These are phyloP conservation scores for Yamadazyma epiphylla DNA, from an alignment of 1,139 yeast species.

Conservation along the genomic window DNA sequence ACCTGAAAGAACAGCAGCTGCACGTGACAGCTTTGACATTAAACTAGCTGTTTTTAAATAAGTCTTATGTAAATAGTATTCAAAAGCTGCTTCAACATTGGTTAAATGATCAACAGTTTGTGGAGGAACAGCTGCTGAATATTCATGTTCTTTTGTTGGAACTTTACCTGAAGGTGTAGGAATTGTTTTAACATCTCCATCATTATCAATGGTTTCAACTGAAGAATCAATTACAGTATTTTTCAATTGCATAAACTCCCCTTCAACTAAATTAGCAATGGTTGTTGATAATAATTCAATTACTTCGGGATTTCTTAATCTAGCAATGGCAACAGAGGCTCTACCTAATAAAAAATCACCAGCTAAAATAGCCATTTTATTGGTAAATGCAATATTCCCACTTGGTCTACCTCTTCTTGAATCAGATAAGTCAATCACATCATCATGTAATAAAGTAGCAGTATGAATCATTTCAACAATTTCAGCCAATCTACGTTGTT, in stretches of 20 bases:
- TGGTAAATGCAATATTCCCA: slow-evolving; percentile 91
- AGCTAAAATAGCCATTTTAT: slow-evolving; percentile 95
- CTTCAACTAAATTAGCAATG: slow-evolving; percentile 95
- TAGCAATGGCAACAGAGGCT: slow-evolving; percentile 93
- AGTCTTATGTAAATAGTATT: slow-evolving; percentile 91
- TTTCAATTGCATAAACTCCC: slow-evolving; percentile 96
- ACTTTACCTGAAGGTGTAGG: slow-evolving; percentile 67
- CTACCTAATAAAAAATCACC: slow-evolving; percentile 94
- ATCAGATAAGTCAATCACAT: slow-evolving; percentile 91
- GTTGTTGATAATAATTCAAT: slow-evolving; percentile 92
- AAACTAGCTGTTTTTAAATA: slow-evolving; percentile 92
- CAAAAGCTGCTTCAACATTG: slow-evolving; percentile 82
- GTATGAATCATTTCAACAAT: slow-evolving; percentile 98
- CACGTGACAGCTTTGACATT: slow-evolving; percentile 92
- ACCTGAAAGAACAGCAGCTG: slow-evolving; percentile 91
- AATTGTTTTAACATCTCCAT: slow-evolving; percentile 45
- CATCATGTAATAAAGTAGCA: slow-evolving; percentile 94
- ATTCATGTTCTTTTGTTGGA: slow-evolving; percentile 57
- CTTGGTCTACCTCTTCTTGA: slow-evolving; percentile 87
- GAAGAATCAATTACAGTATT: slow-evolving; percentile 69
- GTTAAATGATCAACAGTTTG: slow-evolving; percentile 55
- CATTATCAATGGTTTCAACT: slow-evolving; percentile 42
- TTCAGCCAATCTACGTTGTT: slow-evolving; percentile 92
- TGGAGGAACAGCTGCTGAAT: slow-evolving; percentile 41
- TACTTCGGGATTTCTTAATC: slow-evolving; percentile 94